Evolutionary conservation across 2,329 filamentous ascomycete species (phyloP).

Genomic region (Mariannaea elegans): DNA sequence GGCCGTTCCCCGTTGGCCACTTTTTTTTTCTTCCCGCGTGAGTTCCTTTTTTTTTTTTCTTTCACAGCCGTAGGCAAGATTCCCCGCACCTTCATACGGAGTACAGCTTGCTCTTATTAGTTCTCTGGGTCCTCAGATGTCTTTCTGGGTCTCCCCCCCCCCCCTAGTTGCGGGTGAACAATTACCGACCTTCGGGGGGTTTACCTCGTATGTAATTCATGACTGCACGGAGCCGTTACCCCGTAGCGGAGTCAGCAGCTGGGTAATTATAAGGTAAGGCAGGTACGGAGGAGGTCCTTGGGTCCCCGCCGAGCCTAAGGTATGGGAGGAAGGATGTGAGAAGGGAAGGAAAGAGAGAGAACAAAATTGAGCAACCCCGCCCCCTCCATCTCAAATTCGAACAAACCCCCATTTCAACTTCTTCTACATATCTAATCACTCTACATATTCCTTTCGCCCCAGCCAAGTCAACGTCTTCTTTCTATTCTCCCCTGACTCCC

Average conservation of each 20-base stretch:
- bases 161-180: slow-evolving; percentile 11
- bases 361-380: slow-evolving; percentile 22
- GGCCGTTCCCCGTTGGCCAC: not conserved
- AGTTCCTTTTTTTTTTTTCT: not conserved
- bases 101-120: not conserved
- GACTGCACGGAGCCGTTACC: not conserved
- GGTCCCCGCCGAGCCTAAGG: not conserved
- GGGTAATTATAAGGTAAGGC: not conserved
- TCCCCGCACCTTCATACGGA: not conserved
- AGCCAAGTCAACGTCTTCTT: not conserved
- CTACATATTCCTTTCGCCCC: not conserved
- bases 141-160: slow-evolving; percentile 4
- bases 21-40: too few species aligned
- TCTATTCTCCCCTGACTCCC: not conserved
- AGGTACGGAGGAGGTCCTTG: not conserved
- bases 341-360: not conserved
- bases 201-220: not conserved
- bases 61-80: not conserved
- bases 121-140: not conserved
- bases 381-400: slow-evolving; percentile 12
- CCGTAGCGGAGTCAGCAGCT: not conserved
- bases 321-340: not conserved
- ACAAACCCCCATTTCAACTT: not conserved
- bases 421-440: not conserved
- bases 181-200: slow-evolving; percentile 11